A percentile compares a stretch with the other conserved stretches of the same genome.
phyloP scores from a whole-genome alignment of 2,329 filamentous ascomycete species.

The Fusarium bulbicola region DNA sequence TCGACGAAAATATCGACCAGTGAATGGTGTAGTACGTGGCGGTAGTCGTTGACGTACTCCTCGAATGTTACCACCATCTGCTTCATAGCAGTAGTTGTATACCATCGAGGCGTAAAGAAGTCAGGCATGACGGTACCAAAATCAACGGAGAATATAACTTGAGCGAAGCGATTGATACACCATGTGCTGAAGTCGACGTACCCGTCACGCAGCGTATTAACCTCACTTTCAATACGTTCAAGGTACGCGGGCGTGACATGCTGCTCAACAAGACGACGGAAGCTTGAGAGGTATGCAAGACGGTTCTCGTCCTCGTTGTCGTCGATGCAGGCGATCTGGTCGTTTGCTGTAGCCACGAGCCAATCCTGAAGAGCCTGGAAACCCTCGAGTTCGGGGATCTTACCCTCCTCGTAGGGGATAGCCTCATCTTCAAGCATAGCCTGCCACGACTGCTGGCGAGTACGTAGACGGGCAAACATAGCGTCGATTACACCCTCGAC shows the following conservation, averaged over 20 bases:
- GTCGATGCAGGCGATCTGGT: constrained; percentile 98
- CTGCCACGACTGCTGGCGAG: constrained; percentile 87
- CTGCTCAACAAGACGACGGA: constrained; percentile 83
- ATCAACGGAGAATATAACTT: constrained; percentile 89
- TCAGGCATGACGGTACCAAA: constrained; percentile 84
- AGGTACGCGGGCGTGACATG: constrained; percentile 84
- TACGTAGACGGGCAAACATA: constrained; percentile 89
- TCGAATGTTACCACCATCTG: constrained; percentile 95
- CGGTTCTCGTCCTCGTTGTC: constrained; percentile 82
- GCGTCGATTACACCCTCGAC: constrained; percentile 95
- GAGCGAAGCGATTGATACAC: constrained; percentile 87
- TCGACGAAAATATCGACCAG: constrained; percentile 92
- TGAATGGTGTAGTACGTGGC: constrained; percentile 82
- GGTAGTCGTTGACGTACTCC: constrained; percentile 92
- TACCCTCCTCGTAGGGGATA: constrained; percentile 71
- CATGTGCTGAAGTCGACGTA: constrained; percentile 96
- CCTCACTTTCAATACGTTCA: constrained; percentile 76
- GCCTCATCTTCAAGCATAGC: constrained; percentile 88
- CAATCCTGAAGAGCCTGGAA: constrained; percentile 91
- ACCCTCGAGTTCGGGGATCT: constrained; percentile 65
- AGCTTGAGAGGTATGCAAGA: constrained; percentile 84
- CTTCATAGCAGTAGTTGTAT: constrained; percentile 84
- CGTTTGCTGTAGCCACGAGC: constrained; percentile 96
- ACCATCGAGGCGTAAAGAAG: constrained; percentile 94
- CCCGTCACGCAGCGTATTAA: constrained; percentile 81